Base-by-base conservation (phyloP, 1,284 basidiomycete species). In the Waitea zeae region DNA sequence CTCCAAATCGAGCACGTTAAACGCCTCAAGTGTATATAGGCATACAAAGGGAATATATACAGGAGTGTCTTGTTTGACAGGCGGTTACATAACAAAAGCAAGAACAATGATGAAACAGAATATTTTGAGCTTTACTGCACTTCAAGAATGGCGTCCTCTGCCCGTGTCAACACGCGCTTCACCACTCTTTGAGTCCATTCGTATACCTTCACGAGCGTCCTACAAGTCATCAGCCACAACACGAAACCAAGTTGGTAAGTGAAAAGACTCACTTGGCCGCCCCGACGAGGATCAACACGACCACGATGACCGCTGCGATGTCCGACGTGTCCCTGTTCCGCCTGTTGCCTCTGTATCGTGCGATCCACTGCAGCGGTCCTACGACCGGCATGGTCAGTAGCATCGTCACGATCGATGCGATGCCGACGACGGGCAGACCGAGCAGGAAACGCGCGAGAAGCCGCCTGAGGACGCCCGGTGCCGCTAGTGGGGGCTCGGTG, bases 61-160 rank as follows among this genome's bases (percentile, higher is more conserved):
- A n/a, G n/a, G n/a, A n/a, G n/a, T n/a, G n/a, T n/a, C n/a, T n/a
- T n/a, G n/a, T n/a, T n/a, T n/a, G n/a, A n/a, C n/a, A n/a, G n/a
- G n/a, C n/a, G n/a, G n/a, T n/a, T n/a, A n/a, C n/a, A n/a, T n/a
- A n/a, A n/a, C n/a, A n/a, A n/a, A n/a, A n/a, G n/a, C n/a, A n/a
- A n/a, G n/a, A n/a, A n/a, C n/a, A n/a, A n/a, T n/a, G n/a, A n/a
- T n/a, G n/a, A n/a, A n/a, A n/a, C n/a, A n/a, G n/a, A n/a, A n/a
- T n/a, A n/a, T n/a, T n/a, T n/a, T n/a, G n/a, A n/a, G n/a, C n/a
- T n/a, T n/a, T n/a, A n/a, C n/a, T n/a, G n/a, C n/a, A n/a, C 81
- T 51, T 86, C 81, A 29, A 84, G 56, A 38, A 86, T 83, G 2
- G 71, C 72, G 49, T 80, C 75, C 48, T 86, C 80, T 4, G 79